Percentiles rank a stretch among this genome's conserved stretches.
Conservation (phyloP, 73 alveolate genomes). For the Breviolum minutum region DNA sequence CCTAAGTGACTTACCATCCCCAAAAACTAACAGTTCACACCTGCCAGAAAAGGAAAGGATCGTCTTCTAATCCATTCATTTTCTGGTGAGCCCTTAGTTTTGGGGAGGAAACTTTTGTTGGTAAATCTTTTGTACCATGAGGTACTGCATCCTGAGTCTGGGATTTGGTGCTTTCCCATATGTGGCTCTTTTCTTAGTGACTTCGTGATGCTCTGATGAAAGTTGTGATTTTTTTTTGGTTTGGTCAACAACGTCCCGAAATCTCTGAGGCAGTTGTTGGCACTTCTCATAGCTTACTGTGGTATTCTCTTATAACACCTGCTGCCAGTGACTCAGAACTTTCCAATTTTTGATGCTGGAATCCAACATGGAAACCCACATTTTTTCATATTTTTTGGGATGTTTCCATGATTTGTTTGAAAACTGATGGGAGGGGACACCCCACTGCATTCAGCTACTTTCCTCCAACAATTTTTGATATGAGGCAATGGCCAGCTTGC, state of each 20-base stretch:
- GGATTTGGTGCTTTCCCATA: slow-evolving; percentile 79
- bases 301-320: slow-evolving; percentile 47
- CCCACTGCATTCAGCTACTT: not conserved
- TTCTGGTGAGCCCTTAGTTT: not conserved
- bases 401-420: too few relatives aligned
- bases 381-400: too few relatives aligned
- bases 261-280: slow-evolving; percentile 58
- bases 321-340: not conserved
- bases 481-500: slow-evolving; percentile 55
- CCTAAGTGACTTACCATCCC: not conserved
- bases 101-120: not conserved
- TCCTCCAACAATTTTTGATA: not conserved
- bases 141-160: slow-evolving; percentile 80
- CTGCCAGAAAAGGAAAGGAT: not conserved
- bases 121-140: not conserved
- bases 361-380: too few relatives aligned
- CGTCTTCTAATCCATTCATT: not conserved
- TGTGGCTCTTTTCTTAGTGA: slow-evolving; percentile 9
- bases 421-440: not conserved
- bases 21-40: not conserved
- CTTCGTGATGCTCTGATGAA: not conserved
- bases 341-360: too few relatives aligned
- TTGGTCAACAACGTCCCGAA: not conserved
- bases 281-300: slow-evolving; percentile 53
- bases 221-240: not conserved